Evolutionary conservation across 2,329 filamentous ascomycete species (phyloP).

Genomic region (Penicillium sp.): DNA sequence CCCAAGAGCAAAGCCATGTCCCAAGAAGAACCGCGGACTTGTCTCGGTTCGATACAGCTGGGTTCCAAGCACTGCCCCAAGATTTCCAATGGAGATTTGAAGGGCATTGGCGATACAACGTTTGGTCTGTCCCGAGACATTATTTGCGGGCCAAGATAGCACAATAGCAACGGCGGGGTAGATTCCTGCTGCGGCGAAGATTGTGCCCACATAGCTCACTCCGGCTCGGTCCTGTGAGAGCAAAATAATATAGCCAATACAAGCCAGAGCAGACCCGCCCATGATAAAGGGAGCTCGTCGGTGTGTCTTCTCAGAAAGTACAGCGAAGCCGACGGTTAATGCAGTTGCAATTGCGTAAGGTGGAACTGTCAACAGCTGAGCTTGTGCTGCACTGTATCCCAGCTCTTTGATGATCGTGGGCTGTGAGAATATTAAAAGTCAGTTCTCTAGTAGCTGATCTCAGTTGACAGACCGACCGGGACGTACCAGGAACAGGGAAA

Average conservation of each 20-base stretch:
- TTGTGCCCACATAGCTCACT: conserved; percentile 63
- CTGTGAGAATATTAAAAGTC: conserved; percentile 18
- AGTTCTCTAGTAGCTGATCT: neutral
- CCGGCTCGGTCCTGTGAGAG: conserved; percentile 59
- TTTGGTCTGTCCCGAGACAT: conserved; percentile 72
- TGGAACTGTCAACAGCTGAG: conserved; percentile 63
- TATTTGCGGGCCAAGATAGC: conserved; percentile 72
- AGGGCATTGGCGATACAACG: conserved; percentile 69
- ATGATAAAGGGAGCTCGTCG: conserved; percentile 67
- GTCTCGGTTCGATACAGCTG: conserved; percentile 67
- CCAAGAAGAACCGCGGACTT: conserved; percentile 66
- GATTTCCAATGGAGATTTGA: conserved; percentile 72
- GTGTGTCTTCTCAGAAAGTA: conserved; percentile 62
- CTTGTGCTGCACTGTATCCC: conserved; percentile 47
- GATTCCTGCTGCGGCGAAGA: conserved; percentile 68
- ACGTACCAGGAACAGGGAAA: conserved; percentile 43
- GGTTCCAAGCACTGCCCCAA: conserved; percentile 70
- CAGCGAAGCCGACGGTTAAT: conserved; percentile 61
- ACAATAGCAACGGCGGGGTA: conserved; percentile 67
- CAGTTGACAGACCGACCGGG: neutral
- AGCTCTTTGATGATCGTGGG: conserved; percentile 50
- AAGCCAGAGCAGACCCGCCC: conserved; percentile 58
- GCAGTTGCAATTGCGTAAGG: conserved; percentile 66
- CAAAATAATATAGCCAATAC: conserved; percentile 66
- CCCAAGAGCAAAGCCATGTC: conserved; percentile 67